Conservation (phyloP, 2,329 filamentous ascomycete species). For the Dothistroma septosporum region DNA sequence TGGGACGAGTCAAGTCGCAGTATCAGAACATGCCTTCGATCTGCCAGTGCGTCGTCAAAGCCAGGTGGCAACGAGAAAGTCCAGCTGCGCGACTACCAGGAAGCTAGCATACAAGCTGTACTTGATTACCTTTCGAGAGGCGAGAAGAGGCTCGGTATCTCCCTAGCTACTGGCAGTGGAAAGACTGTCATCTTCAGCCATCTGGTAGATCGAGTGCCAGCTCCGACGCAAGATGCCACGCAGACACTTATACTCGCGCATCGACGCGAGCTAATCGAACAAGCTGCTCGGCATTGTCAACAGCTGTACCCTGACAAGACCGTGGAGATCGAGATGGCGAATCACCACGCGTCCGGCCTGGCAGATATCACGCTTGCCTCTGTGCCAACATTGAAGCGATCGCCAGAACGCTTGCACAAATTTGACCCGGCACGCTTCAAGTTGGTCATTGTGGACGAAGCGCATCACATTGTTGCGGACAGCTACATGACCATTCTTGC, state of each 20-base stretch:
- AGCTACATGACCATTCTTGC: conserved; percentile 70
- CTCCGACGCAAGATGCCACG: conserved; percentile 54
- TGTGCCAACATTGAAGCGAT: conserved; percentile 71
- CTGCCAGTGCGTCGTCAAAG: not conserved
- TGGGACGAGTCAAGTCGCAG: not conserved
- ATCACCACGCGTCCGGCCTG: conserved; percentile 65
- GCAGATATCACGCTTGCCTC: conserved; percentile 95
- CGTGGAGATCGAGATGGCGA: conserved; percentile 90
- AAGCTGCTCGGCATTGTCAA: conserved; percentile 81
- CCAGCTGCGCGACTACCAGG: conserved; percentile 72
- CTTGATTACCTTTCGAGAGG: conserved; percentile 63
- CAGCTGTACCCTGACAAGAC: conserved; percentile 73
- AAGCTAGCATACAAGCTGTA: conserved; percentile 82
- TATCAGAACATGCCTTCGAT: not conserved
- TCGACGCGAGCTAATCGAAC: conserved; percentile 87
- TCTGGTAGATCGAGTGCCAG: conserved; percentile 71
- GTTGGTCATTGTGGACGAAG: conserved; percentile 89
- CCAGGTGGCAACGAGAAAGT: conserved; percentile 4
- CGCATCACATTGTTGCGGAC: conserved; percentile 87
- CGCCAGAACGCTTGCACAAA: conserved; percentile 70
- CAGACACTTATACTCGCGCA: conserved; percentile 91
- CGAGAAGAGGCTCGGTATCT: conserved; percentile 74
- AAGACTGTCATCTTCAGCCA: conserved; percentile 96
- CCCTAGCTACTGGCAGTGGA: conserved; percentile 78
- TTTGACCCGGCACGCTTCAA: conserved; percentile 80